Conservation (phyloP, 1,139 yeast species). For the Hyphopichia khmerensis region DNA sequence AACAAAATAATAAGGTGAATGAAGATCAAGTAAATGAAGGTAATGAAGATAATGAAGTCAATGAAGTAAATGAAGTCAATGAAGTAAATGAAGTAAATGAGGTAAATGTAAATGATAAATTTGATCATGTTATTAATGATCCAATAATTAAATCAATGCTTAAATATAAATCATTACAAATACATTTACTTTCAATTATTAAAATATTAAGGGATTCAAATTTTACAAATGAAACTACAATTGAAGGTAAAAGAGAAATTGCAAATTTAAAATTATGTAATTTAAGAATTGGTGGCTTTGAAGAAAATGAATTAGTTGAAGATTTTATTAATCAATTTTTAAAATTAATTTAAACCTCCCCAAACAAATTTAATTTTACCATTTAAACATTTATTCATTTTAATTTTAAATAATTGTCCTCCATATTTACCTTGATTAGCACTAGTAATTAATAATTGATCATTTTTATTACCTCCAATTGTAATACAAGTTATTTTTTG, state of each 20-base stretch:
- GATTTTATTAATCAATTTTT: slow-evolving; percentile 44
- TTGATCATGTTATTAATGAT: slow-evolving; percentile 25
- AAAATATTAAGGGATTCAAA: slow-evolving; percentile 46
- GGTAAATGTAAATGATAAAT: slow-evolving; percentile 6
- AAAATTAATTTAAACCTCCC: slow-evolving; percentile 18
- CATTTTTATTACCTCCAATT: slow-evolving; percentile 60
- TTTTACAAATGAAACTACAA: slow-evolving; percentile 41
- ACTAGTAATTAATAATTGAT: slow-evolving; percentile 67
- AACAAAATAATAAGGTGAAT: background rate
- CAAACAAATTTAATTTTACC: slow-evolving; percentile 29
- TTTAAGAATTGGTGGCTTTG: slow-evolving; percentile 61
- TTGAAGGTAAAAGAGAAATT: slow-evolving; percentile 54
- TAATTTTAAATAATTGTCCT: slow-evolving; percentile 34
- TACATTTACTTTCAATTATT: slow-evolving; percentile 49
- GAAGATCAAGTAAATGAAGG: too few relatives aligned
- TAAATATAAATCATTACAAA: slow-evolving; percentile 48
- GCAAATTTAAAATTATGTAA: slow-evolving; percentile 61
- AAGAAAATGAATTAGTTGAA: slow-evolving; percentile 63
- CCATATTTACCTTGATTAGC: slow-evolving; percentile 62
- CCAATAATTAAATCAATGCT: slow-evolving; percentile 41
- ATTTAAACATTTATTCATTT: slow-evolving; percentile 18
- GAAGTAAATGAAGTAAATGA: slow-evolving; percentile 1
- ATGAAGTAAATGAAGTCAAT: background rate
- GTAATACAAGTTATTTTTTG: slow-evolving; percentile 66
- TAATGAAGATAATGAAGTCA: background rate